Percentiles rank a stretch among this genome's conserved stretches.
phyloP scores from a whole-genome alignment of 352 stramenopile species.

The Globisporangium spiculum region DNA sequence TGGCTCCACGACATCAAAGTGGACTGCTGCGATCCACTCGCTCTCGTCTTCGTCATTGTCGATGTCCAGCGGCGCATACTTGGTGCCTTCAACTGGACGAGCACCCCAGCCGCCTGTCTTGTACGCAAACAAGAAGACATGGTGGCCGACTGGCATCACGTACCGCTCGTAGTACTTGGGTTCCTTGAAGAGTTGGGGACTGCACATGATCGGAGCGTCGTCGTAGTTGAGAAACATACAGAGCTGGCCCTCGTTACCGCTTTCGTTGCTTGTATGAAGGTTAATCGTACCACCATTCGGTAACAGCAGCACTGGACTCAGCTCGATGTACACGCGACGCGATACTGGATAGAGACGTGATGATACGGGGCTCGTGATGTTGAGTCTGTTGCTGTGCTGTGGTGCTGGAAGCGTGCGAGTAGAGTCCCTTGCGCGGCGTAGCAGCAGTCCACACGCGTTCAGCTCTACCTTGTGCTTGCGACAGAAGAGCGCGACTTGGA shows the following conservation, averaged over 20 bases:
- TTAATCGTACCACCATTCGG: neutral
- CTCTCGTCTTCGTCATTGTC: neutral
- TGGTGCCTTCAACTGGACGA: neutral
- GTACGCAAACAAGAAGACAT: slow-evolving; percentile 40
- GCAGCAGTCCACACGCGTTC: slow-evolving; percentile 30
- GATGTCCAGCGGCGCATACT: neutral
- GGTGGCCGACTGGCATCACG: slow-evolving; percentile 24
- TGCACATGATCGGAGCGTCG: slow-evolving; percentile 23
- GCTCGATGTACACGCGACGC: slow-evolving; percentile 45
- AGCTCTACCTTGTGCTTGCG: slow-evolving; percentile 21
- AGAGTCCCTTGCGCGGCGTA: slow-evolving; percentile 25
- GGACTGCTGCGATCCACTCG: slow-evolving; percentile 33
- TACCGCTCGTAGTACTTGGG: slow-evolving; percentile 32
- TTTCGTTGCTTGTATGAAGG: neutral
- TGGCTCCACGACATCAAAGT: slow-evolving; percentile 38
- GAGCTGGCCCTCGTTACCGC: slow-evolving; percentile 24
- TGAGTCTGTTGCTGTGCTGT: slow-evolving; percentile 14
- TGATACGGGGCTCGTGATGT: slow-evolving; percentile 27
- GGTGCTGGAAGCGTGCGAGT: slow-evolving; percentile 19
- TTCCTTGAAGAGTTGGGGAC: slow-evolving; percentile 26
- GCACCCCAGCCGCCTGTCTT: neutral
- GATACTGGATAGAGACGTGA: slow-evolving; percentile 31
- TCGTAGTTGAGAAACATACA: slow-evolving; percentile 38
- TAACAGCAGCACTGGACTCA: slow-evolving; percentile 24
- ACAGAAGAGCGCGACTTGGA: slow-evolving; percentile 43